Conservation (phyloP, 768 basidiomycete genomes). For the Lentinus tigrinus region DNA sequence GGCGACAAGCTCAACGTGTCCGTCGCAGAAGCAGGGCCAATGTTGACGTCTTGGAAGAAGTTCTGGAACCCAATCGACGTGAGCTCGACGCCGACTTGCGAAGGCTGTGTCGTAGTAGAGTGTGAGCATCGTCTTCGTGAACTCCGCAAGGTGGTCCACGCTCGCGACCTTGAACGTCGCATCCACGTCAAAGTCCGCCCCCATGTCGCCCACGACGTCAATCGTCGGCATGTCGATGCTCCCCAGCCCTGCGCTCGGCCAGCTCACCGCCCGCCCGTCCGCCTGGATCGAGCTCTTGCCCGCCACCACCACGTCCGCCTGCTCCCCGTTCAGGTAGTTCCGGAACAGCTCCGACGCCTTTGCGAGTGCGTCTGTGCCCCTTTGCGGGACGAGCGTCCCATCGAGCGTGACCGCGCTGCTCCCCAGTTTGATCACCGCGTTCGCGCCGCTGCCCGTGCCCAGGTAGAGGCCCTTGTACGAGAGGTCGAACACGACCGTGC, state of each 20-base stretch:
- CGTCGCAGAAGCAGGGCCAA: slow-evolving; percentile 56
- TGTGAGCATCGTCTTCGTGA: slow-evolving; percentile 68
- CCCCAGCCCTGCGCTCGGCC: slow-evolving; percentile 68
- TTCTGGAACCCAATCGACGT: slow-evolving; percentile 62
- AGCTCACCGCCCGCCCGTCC: slow-evolving; percentile 58
- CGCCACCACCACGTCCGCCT: slow-evolving; percentile 56
- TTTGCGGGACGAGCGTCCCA: slow-evolving; percentile 57
- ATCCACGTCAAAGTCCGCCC: slow-evolving; percentile 54
- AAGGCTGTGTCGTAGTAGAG: slow-evolving; percentile 47
- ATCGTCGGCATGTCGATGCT: slow-evolving; percentile 60
- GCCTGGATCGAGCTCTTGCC: slow-evolving; percentile 58
- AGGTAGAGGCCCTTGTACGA: slow-evolving; percentile 55
- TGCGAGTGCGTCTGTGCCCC: slow-evolving; percentile 41
- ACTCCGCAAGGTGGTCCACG: slow-evolving; percentile 55
- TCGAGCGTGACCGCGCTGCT: slow-evolving; percentile 56
- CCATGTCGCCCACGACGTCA: slow-evolving; percentile 57
- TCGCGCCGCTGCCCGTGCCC: slow-evolving; percentile 52
- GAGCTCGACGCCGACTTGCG: slow-evolving; percentile 71
- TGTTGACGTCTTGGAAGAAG: slow-evolving; percentile 48
- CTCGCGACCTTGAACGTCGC: slow-evolving; percentile 59
- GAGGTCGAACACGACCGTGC: slow-evolving; percentile 63
- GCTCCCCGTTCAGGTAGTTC: slow-evolving; percentile 65
- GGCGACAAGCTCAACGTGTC: slow-evolving; percentile 55
- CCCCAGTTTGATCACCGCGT: slow-evolving; percentile 51
- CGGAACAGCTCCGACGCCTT: slow-evolving; percentile 65